Evolutionary conservation across 345 rosid species (phyloP).

Genomic region (Mangifera indica): DNA sequence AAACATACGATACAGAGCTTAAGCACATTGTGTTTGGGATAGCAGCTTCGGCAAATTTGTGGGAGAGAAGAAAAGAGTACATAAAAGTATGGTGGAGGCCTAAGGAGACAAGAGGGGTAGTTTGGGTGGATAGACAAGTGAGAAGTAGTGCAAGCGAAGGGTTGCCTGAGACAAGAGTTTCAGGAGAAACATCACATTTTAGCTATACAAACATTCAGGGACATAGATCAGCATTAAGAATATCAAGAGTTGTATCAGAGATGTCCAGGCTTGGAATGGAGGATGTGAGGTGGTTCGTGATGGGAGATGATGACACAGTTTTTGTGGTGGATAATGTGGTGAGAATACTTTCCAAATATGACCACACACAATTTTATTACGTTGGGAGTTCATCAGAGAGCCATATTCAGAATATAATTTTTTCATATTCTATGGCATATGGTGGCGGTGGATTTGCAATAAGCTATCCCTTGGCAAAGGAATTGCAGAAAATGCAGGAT

Average conservation of each 20-base stretch:
- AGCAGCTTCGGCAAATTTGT: conserved; percentile 60
- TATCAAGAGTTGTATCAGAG: conserved; percentile 75
- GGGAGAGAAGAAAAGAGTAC: conserved; percentile 77
- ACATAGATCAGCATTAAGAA: conserved; percentile 67
- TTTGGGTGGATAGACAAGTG: conserved; percentile 67
- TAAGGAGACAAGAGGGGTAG: conserved; percentile 59
- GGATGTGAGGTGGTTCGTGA: conserved; percentile 78
- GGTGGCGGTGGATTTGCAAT: conserved; percentile 91
- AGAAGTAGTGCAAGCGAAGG: conserved; percentile 35
- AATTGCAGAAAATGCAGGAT: conserved; percentile 71
- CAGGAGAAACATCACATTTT: conserved; percentile 59
- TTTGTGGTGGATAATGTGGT: conserved; percentile 69
- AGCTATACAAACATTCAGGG: conserved; percentile 69
- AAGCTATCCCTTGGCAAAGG: conserved; percentile 66
- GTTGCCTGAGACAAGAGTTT: conserved; percentile 65
- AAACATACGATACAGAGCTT: conserved; percentile 42
- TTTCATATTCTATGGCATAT: conserved; percentile 76
- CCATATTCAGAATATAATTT: conserved; percentile 72
- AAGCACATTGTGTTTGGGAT: conserved; percentile 77
- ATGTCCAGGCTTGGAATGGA: conserved; percentile 55
- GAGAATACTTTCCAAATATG: conserved; percentile 55
- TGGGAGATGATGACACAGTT: conserved; percentile 86
- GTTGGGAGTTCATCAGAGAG: conserved; percentile 80
- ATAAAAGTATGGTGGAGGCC: conserved; percentile 86
- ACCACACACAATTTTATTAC: conserved; percentile 64